Evolutionary conservation across 1,284 basidiomycete genomes (phyloP).

Genomic region (Sanghuangporus baumii): DNA sequence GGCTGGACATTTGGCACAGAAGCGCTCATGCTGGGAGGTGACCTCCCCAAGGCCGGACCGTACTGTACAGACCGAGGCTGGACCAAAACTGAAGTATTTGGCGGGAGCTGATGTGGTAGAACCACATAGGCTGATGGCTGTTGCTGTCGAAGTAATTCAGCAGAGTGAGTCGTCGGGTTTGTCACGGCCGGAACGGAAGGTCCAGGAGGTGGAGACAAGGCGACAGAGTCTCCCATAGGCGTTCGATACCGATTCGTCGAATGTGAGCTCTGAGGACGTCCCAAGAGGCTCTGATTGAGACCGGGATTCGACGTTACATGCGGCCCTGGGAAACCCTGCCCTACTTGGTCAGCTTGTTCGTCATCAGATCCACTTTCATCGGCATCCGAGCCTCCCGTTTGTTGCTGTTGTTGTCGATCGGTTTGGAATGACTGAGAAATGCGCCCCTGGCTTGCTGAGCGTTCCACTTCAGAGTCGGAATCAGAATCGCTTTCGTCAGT

Average conservation of each 20-base stretch:
- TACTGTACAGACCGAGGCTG: constrained; percentile 16
- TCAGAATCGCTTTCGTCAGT: constrained; percentile 57
- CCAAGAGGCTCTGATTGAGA: constrained; percentile 33
- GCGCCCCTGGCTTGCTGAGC: neutral
- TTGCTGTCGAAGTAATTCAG: constrained; percentile 13
- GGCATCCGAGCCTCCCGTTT: constrained; percentile 18
- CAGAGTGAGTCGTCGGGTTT: constrained; percentile 6
- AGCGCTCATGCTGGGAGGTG: neutral
- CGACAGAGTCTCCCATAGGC: constrained; percentile 54
- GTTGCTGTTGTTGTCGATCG: constrained; percentile 13
- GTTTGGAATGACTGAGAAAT: constrained; percentile 18
- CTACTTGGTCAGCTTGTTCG: constrained; percentile 39
- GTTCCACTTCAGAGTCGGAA: constrained; percentile 36
- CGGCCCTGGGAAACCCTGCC: constrained; percentile 8
- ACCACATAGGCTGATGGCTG: neutral
- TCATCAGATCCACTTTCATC: constrained; percentile 41
- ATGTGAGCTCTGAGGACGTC: constrained; percentile 63
- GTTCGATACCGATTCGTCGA: constrained; percentile 73
- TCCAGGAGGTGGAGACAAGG: constrained; percentile 52
- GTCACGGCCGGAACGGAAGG: constrained; percentile 22
- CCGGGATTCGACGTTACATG: constrained; percentile 22
- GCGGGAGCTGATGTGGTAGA: constrained; percentile 2
- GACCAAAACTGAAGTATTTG: neutral
- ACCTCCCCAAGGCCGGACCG: neutral
- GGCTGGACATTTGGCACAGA: constrained; percentile 51